Percentiles rank a stretch among this genome's conserved stretches.
Evolutionary conservation across 2,329 filamentous ascomycete species (phyloP).

Genomic region (Neurospora sp.): DNA sequence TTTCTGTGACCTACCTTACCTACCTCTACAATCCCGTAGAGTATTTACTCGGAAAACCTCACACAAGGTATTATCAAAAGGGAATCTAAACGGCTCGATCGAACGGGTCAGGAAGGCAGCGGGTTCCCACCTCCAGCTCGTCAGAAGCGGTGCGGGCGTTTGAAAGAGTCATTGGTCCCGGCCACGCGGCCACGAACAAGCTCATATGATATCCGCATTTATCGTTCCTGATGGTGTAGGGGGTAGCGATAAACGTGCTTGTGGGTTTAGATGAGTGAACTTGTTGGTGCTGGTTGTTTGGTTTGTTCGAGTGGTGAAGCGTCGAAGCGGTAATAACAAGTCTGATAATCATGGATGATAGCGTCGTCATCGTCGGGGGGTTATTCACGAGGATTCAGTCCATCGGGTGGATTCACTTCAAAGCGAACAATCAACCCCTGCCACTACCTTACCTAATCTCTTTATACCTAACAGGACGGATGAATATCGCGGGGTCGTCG

Average conservation of each 20-base stretch:
- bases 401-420: neutral
- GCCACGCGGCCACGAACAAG: neutral
- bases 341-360: neutral
- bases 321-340: too few species aligned
- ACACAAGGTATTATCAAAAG: neutral
- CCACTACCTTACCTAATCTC: neutral
- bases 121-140: neutral
- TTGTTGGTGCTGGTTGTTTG: neutral
- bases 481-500: neutral
- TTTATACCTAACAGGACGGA: neutral
- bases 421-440: neutral
- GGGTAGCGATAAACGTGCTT: neutral
- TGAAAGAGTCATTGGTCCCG: neutral
- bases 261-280: neutral
- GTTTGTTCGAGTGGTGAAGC: neutral
- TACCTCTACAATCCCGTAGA: too few species aligned
- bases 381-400: too few species aligned
- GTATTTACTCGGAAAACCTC: too few species aligned
- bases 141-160: neutral
- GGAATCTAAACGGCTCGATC: neutral
- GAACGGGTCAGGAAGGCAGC: neutral
- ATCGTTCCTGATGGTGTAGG: neutral
- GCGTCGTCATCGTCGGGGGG: neutral
- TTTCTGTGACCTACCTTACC: too few species aligned
- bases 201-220: neutral